These are phyloP conservation scores for Camillea tinctor DNA, from an alignment of 2,329 filamentous ascomycete genomes.

Conservation along the genomic window DNA sequence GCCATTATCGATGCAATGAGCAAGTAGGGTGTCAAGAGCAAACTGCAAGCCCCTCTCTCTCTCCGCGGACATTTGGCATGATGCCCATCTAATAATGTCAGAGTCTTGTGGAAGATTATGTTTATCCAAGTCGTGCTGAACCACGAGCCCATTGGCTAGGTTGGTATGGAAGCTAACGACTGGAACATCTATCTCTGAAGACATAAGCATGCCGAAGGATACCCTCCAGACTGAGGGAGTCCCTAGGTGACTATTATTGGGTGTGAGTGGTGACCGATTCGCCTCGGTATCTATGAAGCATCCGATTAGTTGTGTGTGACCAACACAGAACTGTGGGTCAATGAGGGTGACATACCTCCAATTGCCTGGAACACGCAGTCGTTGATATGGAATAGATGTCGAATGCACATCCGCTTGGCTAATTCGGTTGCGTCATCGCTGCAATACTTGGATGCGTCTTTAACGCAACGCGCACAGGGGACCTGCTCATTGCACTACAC, in stretches of 20 bases:
- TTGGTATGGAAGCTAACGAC: slow-evolving; percentile 2
- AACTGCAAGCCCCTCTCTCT: slow-evolving; percentile 23
- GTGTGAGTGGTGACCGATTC: neutral
- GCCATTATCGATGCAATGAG: slow-evolving; percentile 17
- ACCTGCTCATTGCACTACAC: slow-evolving; percentile 38
- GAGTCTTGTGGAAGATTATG: slow-evolving; percentile 11
- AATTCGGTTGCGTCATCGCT: slow-evolving; percentile 17
- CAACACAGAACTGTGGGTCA: neutral
- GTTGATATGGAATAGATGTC: slow-evolving; percentile 14
- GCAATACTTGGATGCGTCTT: slow-evolving; percentile 24
- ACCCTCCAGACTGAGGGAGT: neutral
- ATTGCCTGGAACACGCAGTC: slow-evolving; percentile 25
- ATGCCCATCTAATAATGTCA: slow-evolving; percentile 23
- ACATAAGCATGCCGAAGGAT: neutral
- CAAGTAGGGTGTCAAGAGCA: slow-evolving; percentile 25
- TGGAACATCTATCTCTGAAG: slow-evolving; percentile 1
- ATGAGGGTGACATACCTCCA: slow-evolving; percentile 17
- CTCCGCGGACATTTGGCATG: slow-evolving; percentile 23
- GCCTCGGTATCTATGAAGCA: neutral
- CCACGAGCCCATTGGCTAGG: slow-evolving; percentile 1
- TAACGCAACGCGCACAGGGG: slow-evolving; percentile 32
- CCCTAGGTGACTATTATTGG: neutral
- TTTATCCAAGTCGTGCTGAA: slow-evolving; percentile 11
- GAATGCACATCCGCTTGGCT: slow-evolving; percentile 29
- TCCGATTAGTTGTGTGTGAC: neutral